phyloP scores from a whole-genome alignment of 1,284 basidiomycete species.

The Porodaedalea pini region DNA sequence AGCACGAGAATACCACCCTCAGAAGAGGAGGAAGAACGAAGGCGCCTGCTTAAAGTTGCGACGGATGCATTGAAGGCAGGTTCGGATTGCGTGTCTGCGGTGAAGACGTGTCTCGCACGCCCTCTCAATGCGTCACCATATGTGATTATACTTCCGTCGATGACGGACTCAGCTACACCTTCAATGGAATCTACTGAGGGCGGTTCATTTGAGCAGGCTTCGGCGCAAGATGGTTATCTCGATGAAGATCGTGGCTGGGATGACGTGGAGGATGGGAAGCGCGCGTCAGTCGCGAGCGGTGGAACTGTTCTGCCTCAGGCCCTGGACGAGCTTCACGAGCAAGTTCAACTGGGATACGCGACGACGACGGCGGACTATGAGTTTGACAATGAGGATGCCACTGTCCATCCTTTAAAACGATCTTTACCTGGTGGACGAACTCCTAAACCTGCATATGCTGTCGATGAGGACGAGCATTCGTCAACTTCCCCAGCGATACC shows the following conservation, averaged over 20 bases:
- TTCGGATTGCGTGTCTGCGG: constrained; percentile 82
- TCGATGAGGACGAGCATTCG: constrained; percentile 8
- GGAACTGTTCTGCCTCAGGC: constrained; percentile 14
- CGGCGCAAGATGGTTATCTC: constrained; percentile 15
- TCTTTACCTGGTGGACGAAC: background rate
- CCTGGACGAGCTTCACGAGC: constrained; percentile 18
- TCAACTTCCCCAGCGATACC: background rate
- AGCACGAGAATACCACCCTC: constrained; percentile 42
- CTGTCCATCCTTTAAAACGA: constrained; percentile 21
- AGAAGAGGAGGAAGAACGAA: constrained; percentile 80
- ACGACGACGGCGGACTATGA: constrained; percentile 12
- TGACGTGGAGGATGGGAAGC: background rate
- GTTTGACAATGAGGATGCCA: constrained; percentile 32
- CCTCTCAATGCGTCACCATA: constrained; percentile 58
- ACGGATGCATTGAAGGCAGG: constrained; percentile 85
- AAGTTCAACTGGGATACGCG: constrained; percentile 16
- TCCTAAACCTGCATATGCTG: background rate
- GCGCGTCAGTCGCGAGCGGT: constrained; percentile 8
- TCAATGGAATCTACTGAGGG: background rate
- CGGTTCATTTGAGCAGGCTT: background rate
- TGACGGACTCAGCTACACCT: constrained; percentile 39
- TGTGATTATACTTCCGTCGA: constrained; percentile 56
- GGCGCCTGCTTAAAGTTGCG: constrained; percentile 72
- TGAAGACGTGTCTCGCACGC: constrained; percentile 73
- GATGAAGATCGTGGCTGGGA: constrained; percentile 3